phyloP scores from a whole-genome alignment of 208 protist genomes.

The Crithidia acanthocephali region DNA sequence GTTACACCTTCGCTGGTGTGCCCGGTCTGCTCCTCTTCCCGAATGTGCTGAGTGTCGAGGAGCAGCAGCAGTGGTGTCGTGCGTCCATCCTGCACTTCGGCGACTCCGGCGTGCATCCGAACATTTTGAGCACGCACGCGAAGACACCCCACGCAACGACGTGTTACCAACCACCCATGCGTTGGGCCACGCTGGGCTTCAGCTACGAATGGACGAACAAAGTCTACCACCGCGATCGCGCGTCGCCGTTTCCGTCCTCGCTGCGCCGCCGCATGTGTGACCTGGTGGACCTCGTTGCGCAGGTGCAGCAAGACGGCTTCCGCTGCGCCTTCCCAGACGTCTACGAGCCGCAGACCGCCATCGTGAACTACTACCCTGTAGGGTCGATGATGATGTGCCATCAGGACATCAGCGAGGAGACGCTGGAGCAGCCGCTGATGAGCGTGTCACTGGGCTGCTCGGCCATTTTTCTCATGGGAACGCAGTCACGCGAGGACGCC shows the following conservation, averaged over 20 bases:
- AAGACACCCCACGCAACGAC: slow-evolving; percentile 53
- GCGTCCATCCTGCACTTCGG: slow-evolving; percentile 67
- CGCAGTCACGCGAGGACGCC: slow-evolving; percentile 61
- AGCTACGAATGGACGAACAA: slow-evolving; percentile 91
- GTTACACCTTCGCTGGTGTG: slow-evolving; percentile 75
- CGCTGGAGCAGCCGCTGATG: slow-evolving; percentile 74
- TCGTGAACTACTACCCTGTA: slow-evolving; percentile 92
- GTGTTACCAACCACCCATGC: slow-evolving; percentile 85
- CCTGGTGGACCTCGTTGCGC: slow-evolving; percentile 42
- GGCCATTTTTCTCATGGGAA: slow-evolving; percentile 87
- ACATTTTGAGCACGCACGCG: slow-evolving; percentile 85
- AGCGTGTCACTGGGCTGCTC: slow-evolving; percentile 84
- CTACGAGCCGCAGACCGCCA: slow-evolving; percentile 88
- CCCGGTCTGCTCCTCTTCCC: slow-evolving; percentile 80
- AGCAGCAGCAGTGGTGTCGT: slow-evolving; percentile 64
- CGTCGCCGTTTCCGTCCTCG: slow-evolving; percentile 56
- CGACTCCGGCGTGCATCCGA: slow-evolving; percentile 65
- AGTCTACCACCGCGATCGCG: slow-evolving; percentile 60
- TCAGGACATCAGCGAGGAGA: slow-evolving; percentile 88
- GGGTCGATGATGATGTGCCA: slow-evolving; percentile 92
- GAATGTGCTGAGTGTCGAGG: slow-evolving; percentile 38
- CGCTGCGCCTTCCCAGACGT: slow-evolving; percentile 20
- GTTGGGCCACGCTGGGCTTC: slow-evolving; percentile 89
- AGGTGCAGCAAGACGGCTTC: slow-evolving; percentile 47
- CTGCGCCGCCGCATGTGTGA: slow-evolving; percentile 53